Evolutionary conservation across 805 yeast species (phyloP), one percentile per base, ranked within the genome.

Genomic region (Candida odintsovae): DNA sequence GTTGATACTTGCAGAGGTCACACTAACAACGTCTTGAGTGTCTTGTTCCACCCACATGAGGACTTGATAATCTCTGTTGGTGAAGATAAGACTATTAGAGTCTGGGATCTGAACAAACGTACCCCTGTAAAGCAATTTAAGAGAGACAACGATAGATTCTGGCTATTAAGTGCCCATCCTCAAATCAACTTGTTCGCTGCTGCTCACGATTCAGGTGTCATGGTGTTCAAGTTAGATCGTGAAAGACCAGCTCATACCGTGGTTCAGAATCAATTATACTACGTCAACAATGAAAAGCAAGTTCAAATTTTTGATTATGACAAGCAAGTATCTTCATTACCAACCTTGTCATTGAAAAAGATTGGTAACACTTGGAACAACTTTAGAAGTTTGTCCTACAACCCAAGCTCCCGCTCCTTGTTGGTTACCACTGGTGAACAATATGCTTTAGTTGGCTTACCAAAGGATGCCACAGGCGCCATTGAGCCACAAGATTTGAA

Each of bases 1-100:
- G 95, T 95, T 49, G 99, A 94, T 65, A 87, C 97, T 23, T 92
- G 97, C 68, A 81, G 99, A 62, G 99, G 99, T 47, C 99, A 94
- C 68, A 87, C 96, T 25, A 90, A 90, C 62, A 90, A 87, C 64
- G 96, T 94, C 44, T 82, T 90, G 43, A 75, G 94, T 66, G 90
- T 88, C 35, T 71, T 86, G 44, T 95, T 95, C 78, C 97, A 94
- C 65, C 97, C 98, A 38, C 81, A 82, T 53, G 94, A 89, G 67
- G 97, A 94, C 58, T 72, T 92, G 62, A 90, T 94, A 53, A 72
- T 94, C 43, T 90, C 98, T 31, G 96, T 90, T 38, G 86, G 95
- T 55, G 98, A 94, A 65, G 99, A 94, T 70, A 90, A 88, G 70
- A 92, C 98, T 16, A 80, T 94, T 55, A 82, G 99, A 66, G 86